These are phyloP conservation scores for Viridothelium virens DNA, from an alignment of 495 filamentous ascomycete species.

Conservation along the genomic window DNA sequence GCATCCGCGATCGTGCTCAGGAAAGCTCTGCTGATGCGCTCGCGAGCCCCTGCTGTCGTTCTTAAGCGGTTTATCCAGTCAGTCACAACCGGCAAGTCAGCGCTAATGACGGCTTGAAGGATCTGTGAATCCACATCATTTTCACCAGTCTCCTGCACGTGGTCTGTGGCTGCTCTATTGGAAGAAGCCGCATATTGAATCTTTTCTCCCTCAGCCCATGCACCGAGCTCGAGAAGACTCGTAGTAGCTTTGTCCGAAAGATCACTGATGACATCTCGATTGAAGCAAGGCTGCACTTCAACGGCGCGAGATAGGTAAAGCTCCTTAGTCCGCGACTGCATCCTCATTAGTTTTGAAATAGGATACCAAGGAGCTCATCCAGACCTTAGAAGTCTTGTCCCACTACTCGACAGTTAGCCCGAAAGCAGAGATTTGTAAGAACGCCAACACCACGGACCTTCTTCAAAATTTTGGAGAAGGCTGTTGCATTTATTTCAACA, in stretches of 20 bases:
- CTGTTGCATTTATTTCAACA: slow-evolving; percentile 93
- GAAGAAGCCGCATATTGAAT: slow-evolving; percentile 59
- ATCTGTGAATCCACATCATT: slow-evolving; percentile 80
- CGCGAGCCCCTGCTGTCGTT: slow-evolving; percentile 50
- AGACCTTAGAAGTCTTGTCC: slow-evolving; percentile 96
- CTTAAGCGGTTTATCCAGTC: slow-evolving; percentile 56
- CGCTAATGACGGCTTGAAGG: slow-evolving; percentile 73
- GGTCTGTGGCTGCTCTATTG: slow-evolving; percentile 40
- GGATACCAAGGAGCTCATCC: slow-evolving; percentile 15
- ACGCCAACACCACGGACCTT: slow-evolving; percentile 49
- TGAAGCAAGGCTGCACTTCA: slow-evolving; percentile 97
- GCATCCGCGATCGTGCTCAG: slow-evolving; percentile 78
- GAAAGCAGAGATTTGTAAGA: slow-evolving; percentile 18
- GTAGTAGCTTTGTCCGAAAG: slow-evolving; percentile 94
- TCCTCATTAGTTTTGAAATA: slow-evolving; percentile 14
- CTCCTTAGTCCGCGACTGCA: slow-evolving; percentile 87
- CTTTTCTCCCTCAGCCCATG: slow-evolving; percentile 94
- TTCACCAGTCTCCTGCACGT: slow-evolving; percentile 64
- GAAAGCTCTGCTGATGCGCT: slow-evolving; percentile 80
- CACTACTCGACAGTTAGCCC: slow-evolving; percentile 49
- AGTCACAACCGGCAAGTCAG: slow-evolving; percentile 54
- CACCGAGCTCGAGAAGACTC: slow-evolving; percentile 81
- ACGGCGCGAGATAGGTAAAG: slow-evolving; percentile 91
- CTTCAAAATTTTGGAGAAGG: slow-evolving; percentile 96
- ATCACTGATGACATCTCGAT: slow-evolving; percentile 89